Conservation (phyloP, 306 rosid genomes). For the Astragalus glycyphyllos region DNA sequence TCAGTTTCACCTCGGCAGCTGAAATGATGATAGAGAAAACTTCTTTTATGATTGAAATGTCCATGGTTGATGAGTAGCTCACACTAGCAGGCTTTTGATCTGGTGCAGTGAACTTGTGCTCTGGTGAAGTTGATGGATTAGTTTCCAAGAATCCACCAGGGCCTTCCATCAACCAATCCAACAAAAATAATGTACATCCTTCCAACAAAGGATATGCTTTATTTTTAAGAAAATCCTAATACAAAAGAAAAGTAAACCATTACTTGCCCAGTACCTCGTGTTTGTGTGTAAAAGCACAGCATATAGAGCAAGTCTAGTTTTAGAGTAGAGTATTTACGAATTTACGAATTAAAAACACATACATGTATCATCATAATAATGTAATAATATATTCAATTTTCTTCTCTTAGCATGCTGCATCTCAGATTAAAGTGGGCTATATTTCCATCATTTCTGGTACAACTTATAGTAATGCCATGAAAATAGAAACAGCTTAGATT, state of each 20-base stretch:
- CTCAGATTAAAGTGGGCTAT: constrained; percentile 3
- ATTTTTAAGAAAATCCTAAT: constrained; percentile 79
- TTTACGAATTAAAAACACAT: background rate
- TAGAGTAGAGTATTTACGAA: constrained; percentile 10
- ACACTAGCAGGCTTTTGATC: constrained; percentile 88
- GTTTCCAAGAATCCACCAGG: constrained; percentile 80
- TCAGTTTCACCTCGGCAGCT: constrained; percentile 81
- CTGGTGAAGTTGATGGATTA: constrained; percentile 98
- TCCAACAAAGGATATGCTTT: constrained; percentile 96
- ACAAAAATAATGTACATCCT: constrained; percentile 84
- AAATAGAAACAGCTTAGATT: constrained; percentile 33
- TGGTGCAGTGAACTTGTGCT: constrained; percentile 90
- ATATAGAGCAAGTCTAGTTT: constrained; percentile 19
- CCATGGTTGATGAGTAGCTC: constrained; percentile 98
- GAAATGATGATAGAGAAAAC: constrained; percentile 73
- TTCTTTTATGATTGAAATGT: constrained; percentile 84
- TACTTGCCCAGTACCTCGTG: constrained; percentile 10
- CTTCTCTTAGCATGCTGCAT: constrained; percentile 2
- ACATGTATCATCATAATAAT: constrained; percentile 20
- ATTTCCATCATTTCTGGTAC: constrained; percentile 9
- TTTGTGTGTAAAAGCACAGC: constrained; percentile 21
- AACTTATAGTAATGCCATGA: constrained; percentile 21
- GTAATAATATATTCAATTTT: background rate
- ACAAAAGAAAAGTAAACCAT: constrained; percentile 43
- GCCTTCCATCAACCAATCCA: constrained; percentile 98